phyloP scores from a whole-genome alignment of 1,284 basidiomycete species.

The Papiliotrema nemorosa region DNA sequence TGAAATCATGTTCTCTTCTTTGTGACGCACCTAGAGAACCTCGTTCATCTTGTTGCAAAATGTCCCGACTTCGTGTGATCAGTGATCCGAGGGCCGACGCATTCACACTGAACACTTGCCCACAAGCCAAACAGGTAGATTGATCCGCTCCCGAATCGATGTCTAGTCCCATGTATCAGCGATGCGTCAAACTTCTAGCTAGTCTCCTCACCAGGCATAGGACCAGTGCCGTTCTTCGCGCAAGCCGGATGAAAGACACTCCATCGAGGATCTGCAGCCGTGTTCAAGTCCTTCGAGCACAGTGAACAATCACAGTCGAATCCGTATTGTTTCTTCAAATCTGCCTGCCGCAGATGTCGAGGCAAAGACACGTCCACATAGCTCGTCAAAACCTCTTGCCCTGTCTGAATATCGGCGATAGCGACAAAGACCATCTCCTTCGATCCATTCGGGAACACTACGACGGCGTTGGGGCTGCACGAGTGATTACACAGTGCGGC shows the following conservation, averaged over 20 bases:
- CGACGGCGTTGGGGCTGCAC: constrained; percentile 81
- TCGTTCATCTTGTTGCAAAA: constrained; percentile 63
- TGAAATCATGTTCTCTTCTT: not conserved
- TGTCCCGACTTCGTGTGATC: constrained; percentile 63
- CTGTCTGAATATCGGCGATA: constrained; percentile 59
- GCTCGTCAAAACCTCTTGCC: constrained; percentile 74
- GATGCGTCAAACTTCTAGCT: constrained; percentile 10
- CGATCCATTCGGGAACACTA: constrained; percentile 69
- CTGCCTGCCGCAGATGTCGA: constrained; percentile 55
- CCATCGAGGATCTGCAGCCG: constrained; percentile 63
- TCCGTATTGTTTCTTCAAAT: constrained; percentile 69
- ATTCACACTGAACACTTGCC: constrained; percentile 54
- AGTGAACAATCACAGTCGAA: constrained; percentile 71
- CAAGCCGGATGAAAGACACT: constrained; percentile 46
- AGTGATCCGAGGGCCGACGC: constrained; percentile 56
- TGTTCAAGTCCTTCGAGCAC: constrained; percentile 49
- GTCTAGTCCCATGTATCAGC: constrained; percentile 13
- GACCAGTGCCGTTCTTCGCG: too few relatives aligned
- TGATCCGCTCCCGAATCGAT: not conserved
- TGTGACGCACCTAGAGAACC: constrained; percentile 51
- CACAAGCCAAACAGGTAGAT: constrained; percentile 59
- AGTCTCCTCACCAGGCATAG: too few relatives aligned
- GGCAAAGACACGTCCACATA: constrained; percentile 84
- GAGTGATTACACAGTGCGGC: constrained; percentile 86
- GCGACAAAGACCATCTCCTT: constrained; percentile 65